Conservation (phyloP, 2,329 filamentous ascomycete genomes). For the Pseudogymnoascus sp. region DNA sequence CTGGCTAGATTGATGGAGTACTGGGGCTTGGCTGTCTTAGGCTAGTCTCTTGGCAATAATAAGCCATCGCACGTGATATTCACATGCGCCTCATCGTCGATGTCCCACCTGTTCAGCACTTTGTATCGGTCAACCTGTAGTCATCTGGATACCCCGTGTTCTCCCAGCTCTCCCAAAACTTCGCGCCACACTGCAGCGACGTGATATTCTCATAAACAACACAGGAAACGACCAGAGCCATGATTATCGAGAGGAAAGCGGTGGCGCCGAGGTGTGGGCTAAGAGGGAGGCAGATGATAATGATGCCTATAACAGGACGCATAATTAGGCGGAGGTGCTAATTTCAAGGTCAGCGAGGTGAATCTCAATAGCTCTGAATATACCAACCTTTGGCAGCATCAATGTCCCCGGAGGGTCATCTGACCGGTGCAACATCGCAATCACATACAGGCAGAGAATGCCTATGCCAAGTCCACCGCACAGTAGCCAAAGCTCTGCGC, state of each 20-base stretch:
- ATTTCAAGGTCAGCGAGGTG: slow-evolving; percentile 7
- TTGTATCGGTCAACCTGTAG: not conserved
- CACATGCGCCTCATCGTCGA: not conserved
- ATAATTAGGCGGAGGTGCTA: slow-evolving; percentile 15
- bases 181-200: slow-evolving; percentile 15
- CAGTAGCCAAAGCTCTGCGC: slow-evolving; percentile 40
- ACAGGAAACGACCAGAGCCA: slow-evolving; percentile 36
- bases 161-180: slow-evolving; percentile 27
- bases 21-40: not conserved
- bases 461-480: slow-evolving; percentile 40
- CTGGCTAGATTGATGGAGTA: not conserved
- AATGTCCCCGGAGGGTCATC: slow-evolving; percentile 30
- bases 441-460: slow-evolving; percentile 38
- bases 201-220: slow-evolving; percentile 39
- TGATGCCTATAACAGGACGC: slow-evolving; percentile 31
- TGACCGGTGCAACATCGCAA: slow-evolving; percentile 36
- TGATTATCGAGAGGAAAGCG: slow-evolving; percentile 35
- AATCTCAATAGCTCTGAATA: not conserved
- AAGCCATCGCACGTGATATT: not conserved
- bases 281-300: slow-evolving; percentile 32
- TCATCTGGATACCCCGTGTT: slow-evolving; percentile 26
- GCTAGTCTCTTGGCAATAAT: not conserved
- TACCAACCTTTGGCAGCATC: slow-evolving; percentile 15
- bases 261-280: slow-evolving; percentile 29
- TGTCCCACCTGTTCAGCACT: not conserved